Base-by-base conservation (phyloP, 2,329 filamentous ascomycete species). In the Cytospora leucostoma region DNA sequence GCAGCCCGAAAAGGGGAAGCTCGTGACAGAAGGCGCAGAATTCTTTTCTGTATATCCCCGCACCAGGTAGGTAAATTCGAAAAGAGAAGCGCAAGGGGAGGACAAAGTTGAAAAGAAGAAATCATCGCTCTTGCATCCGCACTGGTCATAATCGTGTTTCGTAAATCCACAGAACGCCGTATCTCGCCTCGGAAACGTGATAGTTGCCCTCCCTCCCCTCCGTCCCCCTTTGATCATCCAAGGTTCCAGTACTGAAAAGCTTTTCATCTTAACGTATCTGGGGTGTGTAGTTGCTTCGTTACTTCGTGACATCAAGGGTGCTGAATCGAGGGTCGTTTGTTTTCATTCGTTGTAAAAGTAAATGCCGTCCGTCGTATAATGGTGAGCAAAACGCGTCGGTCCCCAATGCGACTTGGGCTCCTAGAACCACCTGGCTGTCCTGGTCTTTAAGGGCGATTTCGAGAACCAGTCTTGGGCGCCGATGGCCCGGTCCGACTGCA, bases 41-140 rank as follows among this genome's bases (percentile, higher is more conserved):
- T 47, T 52, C 54, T 65, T 63, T 63, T 65, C 59, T 65, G 55
- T 63, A 62, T 62, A 51, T 49, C 59, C 49, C n/a, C n/a, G 52
- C 51, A 35, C 21, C 37, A 59, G 19, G 38, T 38, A 13, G 17
- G 27, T 27, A 4, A 27, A 27, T 27, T 4, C 27, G 4, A 27
- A 27, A 27, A 27, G 27, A 27, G 27, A 2, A 2, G 27, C 27
- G 27, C 27, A 49, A 44, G 21, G 47, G 37, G 38, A 56, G 34
- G 32, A 35, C 2, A 50, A 52, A 38, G 19, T 13, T 40, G 33
- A 17, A 61, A 15, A 4, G 44, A 33, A 37, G 10, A 21, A 49
- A 56, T 32, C 33, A 19, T 38, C 27, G 35, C 54, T 50, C 59
- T 35, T 21, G 32, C 38, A 33, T 12, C 32, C 35, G 21, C 19